phyloP scores from a whole-genome alignment of 148 eudicot species.

The Agrostemma githago region DNA sequence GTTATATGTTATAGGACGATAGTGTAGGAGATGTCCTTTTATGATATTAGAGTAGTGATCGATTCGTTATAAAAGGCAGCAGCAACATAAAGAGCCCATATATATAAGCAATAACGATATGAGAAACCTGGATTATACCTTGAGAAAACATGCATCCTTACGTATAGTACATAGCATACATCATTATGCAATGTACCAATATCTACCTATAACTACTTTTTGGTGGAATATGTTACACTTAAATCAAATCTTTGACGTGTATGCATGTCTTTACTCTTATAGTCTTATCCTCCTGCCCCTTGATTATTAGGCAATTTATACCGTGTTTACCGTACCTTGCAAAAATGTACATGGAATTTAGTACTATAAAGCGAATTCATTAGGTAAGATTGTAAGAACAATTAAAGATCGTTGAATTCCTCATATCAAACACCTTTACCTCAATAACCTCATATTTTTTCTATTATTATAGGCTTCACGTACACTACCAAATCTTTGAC shows the following conservation, averaged over 20 bases:
- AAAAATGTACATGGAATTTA: not conserved
- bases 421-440: conserved; percentile 10
- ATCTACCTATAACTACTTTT: not conserved
- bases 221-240: not conserved
- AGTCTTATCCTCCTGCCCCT: conserved; percentile 9
- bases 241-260: conserved; percentile 12
- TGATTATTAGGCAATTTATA: not conserved
- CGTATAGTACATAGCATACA: not conserved
- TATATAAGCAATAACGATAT: no score
- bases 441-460: no score
- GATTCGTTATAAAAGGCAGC: no score
- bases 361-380: conserved; percentile 8
- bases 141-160: not conserved
- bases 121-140: not conserved
- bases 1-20: no score
- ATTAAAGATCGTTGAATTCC: not conserved
- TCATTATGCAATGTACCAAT: not conserved
- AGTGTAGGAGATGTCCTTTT: no score
- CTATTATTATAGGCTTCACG: not conserved
- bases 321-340: not conserved
- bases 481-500: conserved; percentile 10
- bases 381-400: conserved; percentile 9
- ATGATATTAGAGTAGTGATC: no score
- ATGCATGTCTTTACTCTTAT: conserved; percentile 5
- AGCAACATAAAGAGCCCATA: no score